Evolutionary conservation across 1,284 basidiomycete genomes (phyloP), one percentile per base, ranked within the genome.

Genomic region (Neolentinus lepideus): DNA sequence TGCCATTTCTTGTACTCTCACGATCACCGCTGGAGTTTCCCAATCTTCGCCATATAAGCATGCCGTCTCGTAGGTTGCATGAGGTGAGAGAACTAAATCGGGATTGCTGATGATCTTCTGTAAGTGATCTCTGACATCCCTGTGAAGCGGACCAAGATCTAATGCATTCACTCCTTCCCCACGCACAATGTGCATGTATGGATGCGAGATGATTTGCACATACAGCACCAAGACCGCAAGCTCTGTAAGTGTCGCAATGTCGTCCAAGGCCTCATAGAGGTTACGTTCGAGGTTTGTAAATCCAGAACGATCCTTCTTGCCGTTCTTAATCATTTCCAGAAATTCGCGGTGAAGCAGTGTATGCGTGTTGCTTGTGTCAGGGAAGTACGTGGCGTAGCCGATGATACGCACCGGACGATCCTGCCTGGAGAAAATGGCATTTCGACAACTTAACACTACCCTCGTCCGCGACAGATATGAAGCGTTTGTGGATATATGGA

Each of bases 231-330:
- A 55, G 0, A 64, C 63, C 29, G 58, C 59, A 2, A 75, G 66
- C 54, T 76, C 73, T 1, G 70, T 71, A 8, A 71, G 59, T n/a
- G 71, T 75, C 3, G 65, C 57, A 1, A 55, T 53, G 55, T 75
- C 71, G 0, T 67, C 46, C 0, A 76, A 59, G 0, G 62, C 69
- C 0, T 62, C 54, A 4, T 55, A 63, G 3, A 76, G 45, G 58
- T 54, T 54, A 8, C 14, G 8, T 27, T 45, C 53, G 4, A 54
- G 48, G 38, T 46, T 19, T 4, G 12, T 53, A 16, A 26, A 47
- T 14, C 16, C 22, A 3, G 14, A 16, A 16, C 12, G 3, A 8
- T 50, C 47, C 22, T 50, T 10, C 47, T 50, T 50, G 6, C 19
- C 38, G n/a, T 46, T 16, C 24, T 21, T 8, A 19, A 47, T 21